phyloP scores from a whole-genome alignment of 2,329 filamentous ascomycete genomes.

The Pseudogymnoascus sp. region DNA sequence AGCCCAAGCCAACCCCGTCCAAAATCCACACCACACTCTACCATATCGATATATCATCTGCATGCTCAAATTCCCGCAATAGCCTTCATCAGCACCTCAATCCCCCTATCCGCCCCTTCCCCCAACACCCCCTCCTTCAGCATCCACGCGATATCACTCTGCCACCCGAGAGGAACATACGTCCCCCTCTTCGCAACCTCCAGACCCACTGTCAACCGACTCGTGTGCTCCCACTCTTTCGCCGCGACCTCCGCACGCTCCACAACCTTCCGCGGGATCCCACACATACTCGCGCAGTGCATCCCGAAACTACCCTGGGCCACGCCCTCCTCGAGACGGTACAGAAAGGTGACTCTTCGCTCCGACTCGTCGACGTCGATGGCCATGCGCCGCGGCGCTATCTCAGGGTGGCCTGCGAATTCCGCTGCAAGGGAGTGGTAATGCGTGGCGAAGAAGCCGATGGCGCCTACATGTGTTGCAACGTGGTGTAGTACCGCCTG shows the following conservation, averaged over 20 bases:
- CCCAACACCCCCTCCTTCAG: constrained; percentile 47
- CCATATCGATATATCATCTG: neutral
- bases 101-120: constrained; percentile 40
- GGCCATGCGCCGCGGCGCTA: constrained; percentile 79
- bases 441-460: constrained; percentile 96
- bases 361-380: constrained; percentile 83
- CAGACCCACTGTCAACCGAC: constrained; percentile 76
- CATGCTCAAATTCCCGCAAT: constrained; percentile 45
- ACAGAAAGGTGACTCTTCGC: constrained; percentile 88
- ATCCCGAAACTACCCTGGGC: constrained; percentile 97
- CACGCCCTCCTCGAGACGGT: constrained; percentile 86
- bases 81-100: constrained; percentile 51
- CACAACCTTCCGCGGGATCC: constrained; percentile 75
- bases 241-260: constrained; percentile 82
- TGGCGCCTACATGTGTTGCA: constrained; percentile 81
- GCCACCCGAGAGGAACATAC: constrained; percentile 73
- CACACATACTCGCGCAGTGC: constrained; percentile 98
- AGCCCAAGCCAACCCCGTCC: neutral
- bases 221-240: constrained; percentile 90
- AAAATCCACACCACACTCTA: neutral
- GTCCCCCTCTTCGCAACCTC: constrained; percentile 71
- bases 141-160: constrained; percentile 79
- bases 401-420: constrained; percentile 82
- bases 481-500: constrained; percentile 96
- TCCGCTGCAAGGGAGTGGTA: constrained; percentile 91